Percentiles rank a stretch among this genome's conserved stretches.
phyloP scores from a whole-genome alignment of 495 filamentous ascomycete genomes.

The Penicillium mononematosum region DNA sequence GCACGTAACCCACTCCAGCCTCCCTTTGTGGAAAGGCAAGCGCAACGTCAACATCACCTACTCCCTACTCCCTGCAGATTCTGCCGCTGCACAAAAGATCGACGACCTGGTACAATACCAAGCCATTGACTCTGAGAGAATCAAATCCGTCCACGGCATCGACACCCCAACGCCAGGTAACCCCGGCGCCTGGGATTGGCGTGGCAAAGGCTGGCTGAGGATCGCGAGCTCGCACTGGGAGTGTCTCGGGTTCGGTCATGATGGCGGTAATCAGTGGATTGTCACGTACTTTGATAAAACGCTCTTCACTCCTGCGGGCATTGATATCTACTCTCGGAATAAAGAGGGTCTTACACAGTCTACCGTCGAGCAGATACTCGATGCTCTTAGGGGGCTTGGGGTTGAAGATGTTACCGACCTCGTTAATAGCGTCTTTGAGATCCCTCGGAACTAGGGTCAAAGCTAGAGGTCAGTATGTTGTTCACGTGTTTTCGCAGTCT shows the following conservation, averaged over 20 bases:
- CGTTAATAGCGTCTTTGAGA: constrained; percentile 20
- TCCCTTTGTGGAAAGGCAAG: constrained; percentile 65
- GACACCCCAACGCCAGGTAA: constrained; percentile 51
- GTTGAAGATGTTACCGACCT: constrained; percentile 20
- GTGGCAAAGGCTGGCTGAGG: constrained; percentile 65
- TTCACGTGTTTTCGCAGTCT: background rate
- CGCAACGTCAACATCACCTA: constrained; percentile 78
- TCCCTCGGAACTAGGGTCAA: constrained; percentile 19
- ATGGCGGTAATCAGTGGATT: constrained; percentile 53
- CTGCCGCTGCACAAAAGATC: constrained; percentile 36
- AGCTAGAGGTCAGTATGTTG: background rate
- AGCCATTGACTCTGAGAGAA: constrained; percentile 41
- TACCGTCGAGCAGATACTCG: constrained; percentile 46
- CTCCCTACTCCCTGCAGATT: constrained; percentile 40
- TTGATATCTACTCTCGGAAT: constrained; percentile 66
- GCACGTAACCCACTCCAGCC: constrained; percentile 66
- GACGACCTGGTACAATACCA: constrained; percentile 72
- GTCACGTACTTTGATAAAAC: constrained; percentile 77
- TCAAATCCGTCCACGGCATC: constrained; percentile 60
- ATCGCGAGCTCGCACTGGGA: constrained; percentile 71
- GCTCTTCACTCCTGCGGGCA: constrained; percentile 69
- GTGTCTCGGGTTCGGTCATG: constrained; percentile 66
- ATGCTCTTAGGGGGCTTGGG: constrained; percentile 39
- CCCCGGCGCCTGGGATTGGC: constrained; percentile 63
- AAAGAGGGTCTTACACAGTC: constrained; percentile 51